Conservation (phyloP, 768 basidiomycete species). For the Suillus bovinus region DNA sequence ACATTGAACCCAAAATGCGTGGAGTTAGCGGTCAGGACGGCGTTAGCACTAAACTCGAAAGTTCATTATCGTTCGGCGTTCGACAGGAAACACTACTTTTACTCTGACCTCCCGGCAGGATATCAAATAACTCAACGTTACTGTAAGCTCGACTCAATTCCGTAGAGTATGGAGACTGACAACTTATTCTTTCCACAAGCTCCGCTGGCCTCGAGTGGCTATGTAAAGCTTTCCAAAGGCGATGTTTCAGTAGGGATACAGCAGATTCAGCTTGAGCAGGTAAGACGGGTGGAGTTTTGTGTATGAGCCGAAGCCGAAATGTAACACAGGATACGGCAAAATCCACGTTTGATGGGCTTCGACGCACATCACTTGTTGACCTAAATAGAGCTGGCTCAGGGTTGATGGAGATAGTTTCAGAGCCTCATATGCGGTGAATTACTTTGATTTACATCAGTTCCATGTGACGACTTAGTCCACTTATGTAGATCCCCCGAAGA, state of each 20-base stretch:
- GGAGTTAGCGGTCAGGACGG: conserved; percentile 76
- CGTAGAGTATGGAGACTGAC: background rate
- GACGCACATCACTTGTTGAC: conserved; percentile 65
- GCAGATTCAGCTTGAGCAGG: conserved; percentile 96
- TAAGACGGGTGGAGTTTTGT: conserved; percentile 28
- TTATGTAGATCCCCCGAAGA: conserved; percentile 73
- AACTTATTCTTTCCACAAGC: conserved; percentile 42
- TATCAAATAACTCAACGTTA: conserved; percentile 99
- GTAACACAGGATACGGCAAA: conserved; percentile 87
- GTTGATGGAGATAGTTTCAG: conserved; percentile 94
- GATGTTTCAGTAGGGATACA: conserved; percentile 71
- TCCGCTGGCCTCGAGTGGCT: conserved; percentile 74
- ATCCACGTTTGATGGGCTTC: conserved; percentile 59
- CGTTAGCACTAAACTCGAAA: conserved; percentile 68
- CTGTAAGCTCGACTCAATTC: conserved; percentile 9
- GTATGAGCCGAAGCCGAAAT: background rate
- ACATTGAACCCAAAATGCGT: conserved; percentile 69
- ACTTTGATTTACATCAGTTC: background rate
- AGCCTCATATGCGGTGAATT: conserved; percentile 77
- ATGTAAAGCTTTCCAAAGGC: conserved; percentile 45
- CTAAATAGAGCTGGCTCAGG: conserved; percentile 89
- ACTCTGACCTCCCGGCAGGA: conserved; percentile 89
- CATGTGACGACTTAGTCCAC: background rate
- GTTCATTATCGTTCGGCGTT: conserved; percentile 78
- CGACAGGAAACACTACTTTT: conserved; percentile 98